These are phyloP conservation scores for Heracleum sosnowskyi DNA, from an alignment of 129 eudicot genomes.

Conservation along the genomic window DNA sequence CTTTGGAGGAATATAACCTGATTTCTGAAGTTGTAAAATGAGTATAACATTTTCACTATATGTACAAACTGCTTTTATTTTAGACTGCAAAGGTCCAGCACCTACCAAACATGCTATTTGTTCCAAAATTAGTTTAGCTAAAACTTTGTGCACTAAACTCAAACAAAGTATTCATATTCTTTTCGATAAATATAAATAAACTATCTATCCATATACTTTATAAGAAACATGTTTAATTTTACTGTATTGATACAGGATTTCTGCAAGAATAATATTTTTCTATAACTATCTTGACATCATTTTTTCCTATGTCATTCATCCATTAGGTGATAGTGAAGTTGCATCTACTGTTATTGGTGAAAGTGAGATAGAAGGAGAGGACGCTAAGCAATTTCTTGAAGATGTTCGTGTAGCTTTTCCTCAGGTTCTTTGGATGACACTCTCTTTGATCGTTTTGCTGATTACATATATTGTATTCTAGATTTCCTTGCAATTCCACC, in stretches of 20 bases:
- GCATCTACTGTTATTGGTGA: slow-evolving; percentile 61
- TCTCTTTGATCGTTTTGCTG: background rate
- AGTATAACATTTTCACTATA: too few species aligned
- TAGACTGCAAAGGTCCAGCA: background rate
- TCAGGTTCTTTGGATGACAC: too few species aligned
- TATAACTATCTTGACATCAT: background rate
- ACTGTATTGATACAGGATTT: background rate
- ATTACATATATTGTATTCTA: background rate
- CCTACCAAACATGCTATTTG: background rate
- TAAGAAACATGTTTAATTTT: background rate
- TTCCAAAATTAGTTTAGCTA: background rate
- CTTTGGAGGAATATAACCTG: too few species aligned
- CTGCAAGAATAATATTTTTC: background rate
- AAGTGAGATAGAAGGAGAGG: slow-evolving; percentile 86
- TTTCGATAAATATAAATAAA: background rate
- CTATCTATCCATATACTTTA: background rate
- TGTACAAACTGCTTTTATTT: too few species aligned
- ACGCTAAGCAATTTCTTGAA: slow-evolving; percentile 66
- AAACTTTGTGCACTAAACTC: background rate
- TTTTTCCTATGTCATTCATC: too few species aligned
- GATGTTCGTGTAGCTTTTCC: slow-evolving; percentile 87
- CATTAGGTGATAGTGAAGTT: slow-evolving; percentile 70
- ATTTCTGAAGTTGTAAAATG: too few species aligned
- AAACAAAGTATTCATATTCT: background rate
- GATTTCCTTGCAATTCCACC: background rate